Conservation (phyloP, 2,329 filamentous ascomycete genomes). For the Aspergillus sp. region DNA sequence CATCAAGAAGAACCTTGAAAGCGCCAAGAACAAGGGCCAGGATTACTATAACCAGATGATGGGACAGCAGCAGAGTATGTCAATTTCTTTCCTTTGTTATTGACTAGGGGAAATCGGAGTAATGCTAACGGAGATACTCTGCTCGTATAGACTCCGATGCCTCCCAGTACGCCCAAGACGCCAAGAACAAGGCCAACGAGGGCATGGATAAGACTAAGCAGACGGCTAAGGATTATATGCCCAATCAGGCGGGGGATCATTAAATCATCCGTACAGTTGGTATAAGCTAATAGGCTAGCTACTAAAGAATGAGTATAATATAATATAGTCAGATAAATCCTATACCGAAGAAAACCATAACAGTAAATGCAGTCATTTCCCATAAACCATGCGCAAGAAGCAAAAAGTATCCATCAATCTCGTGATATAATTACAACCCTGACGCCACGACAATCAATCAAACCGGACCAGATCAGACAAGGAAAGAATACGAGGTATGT, state of each 20-base stretch:
- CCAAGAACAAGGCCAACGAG: constrained; percentile 1
- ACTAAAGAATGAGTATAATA: no score
- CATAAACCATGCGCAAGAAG: constrained; percentile 15
- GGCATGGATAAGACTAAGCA: not conserved
- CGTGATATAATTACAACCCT: constrained; percentile 35
- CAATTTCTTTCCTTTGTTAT: not conserved
- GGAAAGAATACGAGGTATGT: not conserved
- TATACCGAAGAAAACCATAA: not conserved
- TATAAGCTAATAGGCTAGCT: no score
- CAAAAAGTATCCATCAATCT: constrained; percentile 33
- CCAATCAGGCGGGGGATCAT: not conserved
- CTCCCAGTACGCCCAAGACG: not conserved
- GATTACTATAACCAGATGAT: not conserved
- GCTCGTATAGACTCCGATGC: not conserved
- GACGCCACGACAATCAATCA: constrained; percentile 9
- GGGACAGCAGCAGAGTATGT: not conserved
- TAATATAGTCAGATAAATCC: no score
- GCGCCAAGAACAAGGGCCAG: not conserved
- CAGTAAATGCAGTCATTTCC: constrained; percentile 13
- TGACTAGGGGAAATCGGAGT: not conserved
- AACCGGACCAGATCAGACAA: not conserved
- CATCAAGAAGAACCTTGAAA: not conserved
- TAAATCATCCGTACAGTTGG: not conserved
- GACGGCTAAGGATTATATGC: not conserved
- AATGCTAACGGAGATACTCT: not conserved